Percentiles rank a stretch among this genome's conserved stretches.
Conservation (phyloP, 352 stramenopile species). For the Pythium aphanidermatum region DNA sequence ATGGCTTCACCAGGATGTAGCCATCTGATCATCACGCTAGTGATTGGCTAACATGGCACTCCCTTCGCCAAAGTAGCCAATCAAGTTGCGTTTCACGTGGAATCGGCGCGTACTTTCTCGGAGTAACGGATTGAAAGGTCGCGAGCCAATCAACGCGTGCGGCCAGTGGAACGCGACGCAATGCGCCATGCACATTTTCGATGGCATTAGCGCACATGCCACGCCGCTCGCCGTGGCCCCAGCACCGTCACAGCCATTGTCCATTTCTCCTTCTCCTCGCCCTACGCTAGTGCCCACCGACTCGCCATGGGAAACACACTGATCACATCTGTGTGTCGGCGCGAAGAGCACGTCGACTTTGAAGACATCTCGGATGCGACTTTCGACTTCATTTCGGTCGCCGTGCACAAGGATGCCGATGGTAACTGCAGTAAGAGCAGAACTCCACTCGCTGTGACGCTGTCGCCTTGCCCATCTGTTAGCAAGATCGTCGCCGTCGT, state of each 20-base stretch:
- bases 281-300: background rate
- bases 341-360: slow-evolving; percentile 21
- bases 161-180: background rate
- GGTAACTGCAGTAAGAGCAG: too few species aligned
- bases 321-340: slow-evolving; percentile 20
- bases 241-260: slow-evolving; percentile 15
- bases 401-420: slow-evolving; percentile 15
- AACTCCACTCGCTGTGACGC: too few species aligned
- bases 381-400: slow-evolving; percentile 30
- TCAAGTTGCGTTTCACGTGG: too few species aligned
- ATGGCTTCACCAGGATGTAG: too few species aligned
- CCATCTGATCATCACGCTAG: too few species aligned
- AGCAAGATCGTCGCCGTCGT: slow-evolving; percentile 24
- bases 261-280: slow-evolving; percentile 10
- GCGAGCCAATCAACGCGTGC: background rate
- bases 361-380: slow-evolving; percentile 30
- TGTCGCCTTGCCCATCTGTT: background rate
- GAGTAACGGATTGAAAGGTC: too few species aligned
- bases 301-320: slow-evolving; percentile 26
- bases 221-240: background rate
- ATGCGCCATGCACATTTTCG: background rate
- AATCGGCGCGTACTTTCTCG: too few species aligned
- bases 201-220: background rate
- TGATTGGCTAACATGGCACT: too few species aligned
- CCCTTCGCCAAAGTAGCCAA: too few species aligned